Evolutionary conservation across 2,329 filamentous ascomycete genomes (phyloP).

Genomic region (Aspergillus caelatus): DNA sequence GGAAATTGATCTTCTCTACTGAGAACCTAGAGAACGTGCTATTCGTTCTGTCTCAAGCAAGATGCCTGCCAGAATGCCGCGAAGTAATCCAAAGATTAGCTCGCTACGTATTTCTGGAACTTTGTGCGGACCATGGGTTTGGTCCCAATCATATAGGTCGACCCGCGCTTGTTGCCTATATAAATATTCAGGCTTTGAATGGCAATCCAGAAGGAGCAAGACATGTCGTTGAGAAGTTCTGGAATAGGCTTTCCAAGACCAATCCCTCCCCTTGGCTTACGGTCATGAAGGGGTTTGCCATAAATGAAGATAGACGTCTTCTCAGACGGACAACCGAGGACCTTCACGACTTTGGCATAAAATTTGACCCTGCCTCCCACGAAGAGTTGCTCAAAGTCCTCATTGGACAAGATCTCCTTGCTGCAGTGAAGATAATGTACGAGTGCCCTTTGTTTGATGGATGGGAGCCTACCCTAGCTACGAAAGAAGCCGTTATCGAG

Average conservation of each 20-base stretch:
- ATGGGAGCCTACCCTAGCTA: conserved; percentile 46
- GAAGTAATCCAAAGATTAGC: conserved; percentile 44
- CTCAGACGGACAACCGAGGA: conserved; percentile 60
- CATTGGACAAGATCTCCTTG: conserved; percentile 58
- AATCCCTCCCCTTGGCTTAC: conserved; percentile 48
- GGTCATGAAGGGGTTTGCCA: conserved; percentile 64
- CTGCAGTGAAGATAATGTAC: conserved; percentile 71
- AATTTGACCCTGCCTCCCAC: conserved; percentile 46
- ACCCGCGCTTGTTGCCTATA: conserved; percentile 48
- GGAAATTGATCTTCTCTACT: conserved; percentile 40
- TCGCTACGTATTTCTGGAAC: conserved; percentile 39
- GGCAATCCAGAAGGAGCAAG: conserved; percentile 60
- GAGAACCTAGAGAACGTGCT: conserved; percentile 45
- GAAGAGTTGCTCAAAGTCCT: conserved; percentile 64
- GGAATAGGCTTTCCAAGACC: conserved; percentile 34
- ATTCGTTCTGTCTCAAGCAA: conserved; percentile 40
- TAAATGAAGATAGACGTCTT: conserved; percentile 59
- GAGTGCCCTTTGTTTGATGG: conserved; percentile 53
- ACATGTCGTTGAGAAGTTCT: conserved; percentile 48
- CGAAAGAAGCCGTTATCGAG: conserved; percentile 60
- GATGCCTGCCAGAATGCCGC: conserved; percentile 39
- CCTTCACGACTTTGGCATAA: conserved; percentile 56
- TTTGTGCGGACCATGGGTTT: conserved; percentile 48
- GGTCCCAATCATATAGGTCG: conserved; percentile 35
- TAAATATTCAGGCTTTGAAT: conserved; percentile 57